Conservation (phyloP, 106 monocot species). For the Cymbidium sinense region DNA sequence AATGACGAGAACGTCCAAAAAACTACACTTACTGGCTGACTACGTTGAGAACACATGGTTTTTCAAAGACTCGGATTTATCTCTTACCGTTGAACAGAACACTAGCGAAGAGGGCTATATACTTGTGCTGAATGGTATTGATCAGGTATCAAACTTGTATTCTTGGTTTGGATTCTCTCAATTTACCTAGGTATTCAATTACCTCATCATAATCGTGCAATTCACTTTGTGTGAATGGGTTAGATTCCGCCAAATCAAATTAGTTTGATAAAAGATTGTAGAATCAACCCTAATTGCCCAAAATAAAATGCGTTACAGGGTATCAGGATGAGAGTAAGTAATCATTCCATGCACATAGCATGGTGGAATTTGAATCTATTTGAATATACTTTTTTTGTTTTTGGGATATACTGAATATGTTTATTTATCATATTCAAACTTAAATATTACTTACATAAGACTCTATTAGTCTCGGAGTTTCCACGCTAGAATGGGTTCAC, state of each 20-base stretch:
- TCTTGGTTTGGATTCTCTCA: neutral
- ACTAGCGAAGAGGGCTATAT: conserved; percentile 23
- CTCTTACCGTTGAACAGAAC: conserved; percentile 22
- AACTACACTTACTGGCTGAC: conserved; percentile 50
- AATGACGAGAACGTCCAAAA: conserved; percentile 22
- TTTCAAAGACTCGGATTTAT: conserved; percentile 38
- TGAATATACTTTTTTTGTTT: too few species aligned
- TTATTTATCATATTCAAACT: too few species aligned
- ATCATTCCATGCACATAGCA: too few species aligned
- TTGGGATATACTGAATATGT: too few species aligned
- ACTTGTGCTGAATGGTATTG: conserved; percentile 43
- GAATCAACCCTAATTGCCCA: too few species aligned
- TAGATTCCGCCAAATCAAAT: neutral
- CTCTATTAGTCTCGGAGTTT: too few species aligned
- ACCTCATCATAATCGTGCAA: neutral
- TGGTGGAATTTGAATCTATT: too few species aligned
- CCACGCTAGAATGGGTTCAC: too few species aligned
- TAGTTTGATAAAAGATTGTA: neutral
- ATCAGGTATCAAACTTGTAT: conserved; percentile 30
- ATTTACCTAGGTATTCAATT: neutral
- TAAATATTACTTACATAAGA: too few species aligned
- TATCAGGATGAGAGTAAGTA: too few species aligned
- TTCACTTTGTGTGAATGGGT: neutral
- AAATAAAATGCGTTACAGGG: too few species aligned
- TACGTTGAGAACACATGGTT: conserved; percentile 51